Evolutionary conservation across 1,284 basidiomycete genomes (phyloP).

Genomic region (Trametes hirsuta): DNA sequence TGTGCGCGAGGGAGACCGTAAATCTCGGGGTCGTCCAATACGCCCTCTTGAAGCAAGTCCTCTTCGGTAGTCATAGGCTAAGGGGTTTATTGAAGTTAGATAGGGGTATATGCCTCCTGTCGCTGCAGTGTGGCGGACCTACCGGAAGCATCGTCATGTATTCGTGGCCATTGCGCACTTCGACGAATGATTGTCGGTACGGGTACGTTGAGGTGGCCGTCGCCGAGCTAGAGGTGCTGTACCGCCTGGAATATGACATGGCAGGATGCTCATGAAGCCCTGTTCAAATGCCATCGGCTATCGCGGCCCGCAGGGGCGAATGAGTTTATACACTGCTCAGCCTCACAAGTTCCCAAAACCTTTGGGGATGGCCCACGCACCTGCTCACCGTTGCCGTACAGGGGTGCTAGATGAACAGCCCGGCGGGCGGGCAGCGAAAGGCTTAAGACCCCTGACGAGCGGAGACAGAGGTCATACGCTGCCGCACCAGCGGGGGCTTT

Average conservation of each 20-base stretch:
- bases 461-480: background rate
- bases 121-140: background rate
- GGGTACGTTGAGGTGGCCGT: constrained; percentile 19
- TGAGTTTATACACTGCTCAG: background rate
- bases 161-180: constrained; percentile 27
- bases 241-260: constrained; percentile 12
- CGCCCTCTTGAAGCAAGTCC: constrained; percentile 33
- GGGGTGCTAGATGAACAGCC: background rate
- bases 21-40: constrained; percentile 20
- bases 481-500: constrained; percentile 5
- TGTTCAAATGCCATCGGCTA: background rate
- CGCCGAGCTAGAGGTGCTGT: constrained; percentile 13
- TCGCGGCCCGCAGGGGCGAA: background rate
- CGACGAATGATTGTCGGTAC: constrained; percentile 27
- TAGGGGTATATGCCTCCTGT: background rate
- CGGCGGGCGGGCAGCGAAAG: background rate
- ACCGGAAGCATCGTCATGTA: constrained; percentile 35
- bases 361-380: too few species aligned
- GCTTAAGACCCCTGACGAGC: background rate
- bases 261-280: background rate
- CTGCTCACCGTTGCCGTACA: background rate
- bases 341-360: too few species aligned
- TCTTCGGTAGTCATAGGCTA: constrained; percentile 37
- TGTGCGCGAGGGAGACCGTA: constrained; percentile 1
- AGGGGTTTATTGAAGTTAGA: background rate